A percentile compares a stretch with the other conserved stretches of the same genome.
phyloP scores from a whole-genome alignment of 1,139 yeast genomes.

The Wickerhamomyces sp. region DNA sequence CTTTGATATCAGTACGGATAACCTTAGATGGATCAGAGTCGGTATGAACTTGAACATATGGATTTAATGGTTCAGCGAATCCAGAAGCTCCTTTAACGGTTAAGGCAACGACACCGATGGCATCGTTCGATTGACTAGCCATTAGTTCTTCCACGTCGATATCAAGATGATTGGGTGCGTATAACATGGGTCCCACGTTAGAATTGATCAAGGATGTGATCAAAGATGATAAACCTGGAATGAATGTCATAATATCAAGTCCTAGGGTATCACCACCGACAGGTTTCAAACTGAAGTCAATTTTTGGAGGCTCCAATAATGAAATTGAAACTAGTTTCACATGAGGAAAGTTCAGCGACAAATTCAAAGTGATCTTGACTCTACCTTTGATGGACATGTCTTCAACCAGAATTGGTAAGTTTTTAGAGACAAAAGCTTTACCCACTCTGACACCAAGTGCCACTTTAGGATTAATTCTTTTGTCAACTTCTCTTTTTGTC shows the following conservation, averaged over 20 bases:
- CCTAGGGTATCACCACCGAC: constrained; percentile 86
- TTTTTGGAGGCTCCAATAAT: constrained; percentile 70
- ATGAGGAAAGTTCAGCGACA: constrained; percentile 67
- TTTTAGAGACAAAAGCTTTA: constrained; percentile 69
- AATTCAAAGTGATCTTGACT: constrained; percentile 60
- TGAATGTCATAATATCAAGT: constrained; percentile 73
- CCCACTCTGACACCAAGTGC: constrained; percentile 77
- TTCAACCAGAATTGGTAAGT: constrained; percentile 72
- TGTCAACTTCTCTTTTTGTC: constrained; percentile 69
- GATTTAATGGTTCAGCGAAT: constrained; percentile 51
- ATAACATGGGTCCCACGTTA: constrained; percentile 67
- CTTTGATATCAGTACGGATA: constrained; percentile 54
- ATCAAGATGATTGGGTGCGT: constrained; percentile 79
- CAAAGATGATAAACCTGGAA: constrained; percentile 75
- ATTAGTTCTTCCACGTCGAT: constrained; percentile 67
- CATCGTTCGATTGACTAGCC: constrained; percentile 59
- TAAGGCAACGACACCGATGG: constrained; percentile 64
- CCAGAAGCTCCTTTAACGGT: constrained; percentile 51
- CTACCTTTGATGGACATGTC: constrained; percentile 73
- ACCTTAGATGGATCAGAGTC: constrained; percentile 41
- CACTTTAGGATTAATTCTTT: constrained; percentile 72
- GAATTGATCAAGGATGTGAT: constrained; percentile 68
- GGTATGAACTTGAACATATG: constrained; percentile 49
- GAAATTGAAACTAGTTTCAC: constrained; percentile 66
- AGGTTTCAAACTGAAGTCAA: constrained; percentile 79